Percentiles rank a stretch among this genome's conserved stretches.
These are phyloP conservation scores for Ophiocordyceps robertsii DNA, from an alignment of 2,329 filamentous ascomycete species.

Conservation along the genomic window DNA sequence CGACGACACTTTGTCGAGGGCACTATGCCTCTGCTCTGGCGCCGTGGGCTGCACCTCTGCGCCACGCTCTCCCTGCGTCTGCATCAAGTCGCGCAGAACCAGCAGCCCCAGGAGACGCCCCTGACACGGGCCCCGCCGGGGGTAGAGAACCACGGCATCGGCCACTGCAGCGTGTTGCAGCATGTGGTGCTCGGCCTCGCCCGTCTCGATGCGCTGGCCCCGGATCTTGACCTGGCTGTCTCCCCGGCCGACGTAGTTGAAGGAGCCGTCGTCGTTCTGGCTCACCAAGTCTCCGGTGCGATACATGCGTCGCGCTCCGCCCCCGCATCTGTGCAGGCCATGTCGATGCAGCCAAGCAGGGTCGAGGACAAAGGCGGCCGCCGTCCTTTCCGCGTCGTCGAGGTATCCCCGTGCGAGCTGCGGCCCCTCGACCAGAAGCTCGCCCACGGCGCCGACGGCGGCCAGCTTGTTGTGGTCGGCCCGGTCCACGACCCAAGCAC, in stretches of 20 bases:
- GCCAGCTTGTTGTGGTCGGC: slow-evolving; percentile 3
- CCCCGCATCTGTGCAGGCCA: too few relatives aligned
- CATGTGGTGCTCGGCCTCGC: background rate
- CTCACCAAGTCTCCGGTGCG: background rate
- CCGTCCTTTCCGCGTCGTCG: slow-evolving; percentile 25
- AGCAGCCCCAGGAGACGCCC: too few relatives aligned
- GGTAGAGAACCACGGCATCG: background rate
- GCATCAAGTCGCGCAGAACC: too few relatives aligned
- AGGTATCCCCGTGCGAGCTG: slow-evolving; percentile 34
- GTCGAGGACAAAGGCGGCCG: slow-evolving; percentile 20
- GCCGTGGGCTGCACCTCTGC: too few relatives aligned
- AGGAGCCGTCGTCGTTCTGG: background rate
- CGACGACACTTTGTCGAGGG: too few relatives aligned
- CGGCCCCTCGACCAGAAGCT: slow-evolving; percentile 23
- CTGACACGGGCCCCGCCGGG: too few relatives aligned
- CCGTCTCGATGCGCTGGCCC: background rate
- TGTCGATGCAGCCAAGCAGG: background rate
- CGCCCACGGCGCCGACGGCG: slow-evolving; percentile 15
- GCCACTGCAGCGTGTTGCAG: background rate
- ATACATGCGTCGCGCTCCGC: background rate
- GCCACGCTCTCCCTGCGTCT: too few relatives aligned
- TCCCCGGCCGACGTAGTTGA: background rate
- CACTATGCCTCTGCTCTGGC: too few relatives aligned
- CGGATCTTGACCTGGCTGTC: background rate
- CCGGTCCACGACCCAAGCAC: background rate